Base-by-base conservation (phyloP, 306 rosid genomes). In the Senna siamea region DNA sequence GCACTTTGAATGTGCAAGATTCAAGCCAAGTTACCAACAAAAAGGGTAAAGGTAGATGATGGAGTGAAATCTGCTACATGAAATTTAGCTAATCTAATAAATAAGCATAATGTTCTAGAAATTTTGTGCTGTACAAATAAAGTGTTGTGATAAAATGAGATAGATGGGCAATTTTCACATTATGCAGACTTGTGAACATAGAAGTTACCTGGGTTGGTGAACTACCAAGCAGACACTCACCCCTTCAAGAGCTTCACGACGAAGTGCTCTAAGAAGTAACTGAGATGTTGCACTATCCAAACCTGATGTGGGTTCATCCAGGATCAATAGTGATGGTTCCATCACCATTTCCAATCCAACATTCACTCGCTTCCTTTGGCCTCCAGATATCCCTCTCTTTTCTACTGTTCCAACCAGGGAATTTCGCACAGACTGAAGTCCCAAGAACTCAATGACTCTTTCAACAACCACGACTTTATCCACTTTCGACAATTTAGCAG, bases 231-330 rank as follows among this genome's bases (percentile, higher is more conserved):
- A 94, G 69, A 94, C 82, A 71, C 90, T 94, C 52, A 94, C 99
- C 70, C 99, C 99, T 82, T 89, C 96, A 48, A 94, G 99, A 78
- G 96, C 99, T 88, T 94, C 98, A 37, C 96, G 97, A 77, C 88
- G 80, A 62, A 92, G 92, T 59, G 99, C 99, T 90, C 92, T 76
- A 64, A 94, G 90, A 76, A 94, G 98, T 57, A 89, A 87, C 77
- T 84, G 96, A 57, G 99, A 94, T 60, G 99, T 88, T 73, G 99
- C 94, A 82, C 99, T 94, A 84, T 94, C 98, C 90, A 94, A 83
- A 73, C 99, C 96, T 46, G 99, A 94, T 0, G 99, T 94, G 48
- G 99, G 99, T 80, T 94, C 99, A 82, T 94, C 99, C 79, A 94
- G 84, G 56, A 94, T 87, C 81, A 94, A 72, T 76, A 94, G 90